These are phyloP conservation scores for Leptographium lundbergii DNA, from an alignment of 2,329 filamentous ascomycete genomes.

Conservation along the genomic window DNA sequence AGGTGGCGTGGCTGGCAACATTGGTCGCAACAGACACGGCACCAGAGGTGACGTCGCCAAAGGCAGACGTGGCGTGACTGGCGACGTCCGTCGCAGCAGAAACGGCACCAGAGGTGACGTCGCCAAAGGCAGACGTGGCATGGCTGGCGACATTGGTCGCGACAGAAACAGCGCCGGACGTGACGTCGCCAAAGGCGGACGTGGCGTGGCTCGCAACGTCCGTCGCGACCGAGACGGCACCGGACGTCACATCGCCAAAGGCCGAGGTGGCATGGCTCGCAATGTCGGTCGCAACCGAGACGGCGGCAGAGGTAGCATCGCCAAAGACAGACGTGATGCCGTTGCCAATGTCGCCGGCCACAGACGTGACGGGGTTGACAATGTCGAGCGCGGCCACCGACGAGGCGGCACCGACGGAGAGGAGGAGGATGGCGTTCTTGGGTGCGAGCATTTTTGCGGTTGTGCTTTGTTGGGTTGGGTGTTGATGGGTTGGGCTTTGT, in stretches of 20 bases:
- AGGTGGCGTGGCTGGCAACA: not conserved
- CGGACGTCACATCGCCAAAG: not conserved
- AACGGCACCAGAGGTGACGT: no score
- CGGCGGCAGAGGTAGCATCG: no score
- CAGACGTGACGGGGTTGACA: no score
- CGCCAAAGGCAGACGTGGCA: not conserved
- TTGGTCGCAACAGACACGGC: not conserved
- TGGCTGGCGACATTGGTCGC: not conserved
- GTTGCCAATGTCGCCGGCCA: no score
- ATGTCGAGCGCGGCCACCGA: not conserved
- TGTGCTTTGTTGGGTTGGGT: not conserved
- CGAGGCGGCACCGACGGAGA: not conserved
- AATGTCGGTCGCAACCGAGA: not conserved
- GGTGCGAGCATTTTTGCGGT: not conserved
- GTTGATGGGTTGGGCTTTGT: not conserved
- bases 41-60: not conserved
- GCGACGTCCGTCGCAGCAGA: not conserved
- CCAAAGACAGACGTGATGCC: no score
- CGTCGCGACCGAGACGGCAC: not conserved
- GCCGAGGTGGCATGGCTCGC: not conserved
- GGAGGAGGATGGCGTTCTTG: not conserved
- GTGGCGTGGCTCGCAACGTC: not conserved
- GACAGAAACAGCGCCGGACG: not conserved
- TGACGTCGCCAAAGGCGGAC: not conserved
- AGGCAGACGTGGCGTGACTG: not conserved